phyloP scores from a whole-genome alignment of 2,329 filamentous ascomycete genomes.

The Fusarium haematococcum region DNA sequence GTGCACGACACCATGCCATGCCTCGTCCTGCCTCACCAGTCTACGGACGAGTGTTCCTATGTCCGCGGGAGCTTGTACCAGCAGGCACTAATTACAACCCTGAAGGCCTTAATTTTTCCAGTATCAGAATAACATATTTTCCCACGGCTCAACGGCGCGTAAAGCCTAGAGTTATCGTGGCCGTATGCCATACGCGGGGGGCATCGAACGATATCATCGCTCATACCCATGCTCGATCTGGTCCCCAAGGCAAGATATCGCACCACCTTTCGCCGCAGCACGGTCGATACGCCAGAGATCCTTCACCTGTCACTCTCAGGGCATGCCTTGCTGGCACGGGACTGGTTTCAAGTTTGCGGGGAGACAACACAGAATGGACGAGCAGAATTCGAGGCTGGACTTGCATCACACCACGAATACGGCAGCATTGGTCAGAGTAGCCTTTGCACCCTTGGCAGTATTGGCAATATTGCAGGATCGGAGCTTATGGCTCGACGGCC shows the following conservation, averaged over 20 bases:
- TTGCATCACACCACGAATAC: slow-evolving; percentile 31
- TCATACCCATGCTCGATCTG: slow-evolving; percentile 36
- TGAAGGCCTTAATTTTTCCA: background rate
- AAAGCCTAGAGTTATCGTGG: background rate
- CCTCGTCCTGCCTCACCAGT: background rate
- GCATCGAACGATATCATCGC: slow-evolving; percentile 38
- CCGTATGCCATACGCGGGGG: slow-evolving; percentile 20
- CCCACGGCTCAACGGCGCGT: background rate
- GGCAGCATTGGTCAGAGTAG: slow-evolving; percentile 19
- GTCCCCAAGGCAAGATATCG: slow-evolving; percentile 30
- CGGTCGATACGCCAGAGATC: slow-evolving; percentile 21
- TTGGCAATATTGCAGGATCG: slow-evolving; percentile 16
- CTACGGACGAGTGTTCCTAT: slow-evolving; percentile 6
- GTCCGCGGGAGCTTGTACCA: slow-evolving; percentile 4
- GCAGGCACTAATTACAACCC: slow-evolving; percentile 9
- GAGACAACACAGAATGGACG: slow-evolving; percentile 12
- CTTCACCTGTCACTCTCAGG: slow-evolving; percentile 23
- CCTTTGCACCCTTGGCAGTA: slow-evolving; percentile 17
- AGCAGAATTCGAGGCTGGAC: slow-evolving; percentile 7
- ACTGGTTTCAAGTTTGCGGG: slow-evolving; percentile 36
- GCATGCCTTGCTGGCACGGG: slow-evolving; percentile 10
- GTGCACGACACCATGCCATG: background rate
- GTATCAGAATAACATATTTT: slow-evolving; percentile 4
- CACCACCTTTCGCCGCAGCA: slow-evolving; percentile 37
- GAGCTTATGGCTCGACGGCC: slow-evolving; percentile 4